Percentiles rank a stretch among this genome's conserved stretches.
Conservation (phyloP, 257 asterid genomes). For the Datura wrightii region DNA sequence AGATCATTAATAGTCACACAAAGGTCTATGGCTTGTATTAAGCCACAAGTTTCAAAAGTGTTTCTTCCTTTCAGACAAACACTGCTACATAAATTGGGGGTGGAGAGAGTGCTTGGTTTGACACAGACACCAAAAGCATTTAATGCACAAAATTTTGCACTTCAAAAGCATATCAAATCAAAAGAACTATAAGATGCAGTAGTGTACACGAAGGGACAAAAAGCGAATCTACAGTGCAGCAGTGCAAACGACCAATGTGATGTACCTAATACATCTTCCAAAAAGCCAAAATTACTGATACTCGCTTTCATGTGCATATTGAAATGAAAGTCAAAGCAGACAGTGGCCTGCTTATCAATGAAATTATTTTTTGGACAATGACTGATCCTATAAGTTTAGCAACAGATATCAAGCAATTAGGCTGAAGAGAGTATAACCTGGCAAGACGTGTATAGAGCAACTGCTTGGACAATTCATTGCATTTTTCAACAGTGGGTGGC, state of each 20-base stretch:
- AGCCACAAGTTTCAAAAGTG: no score
- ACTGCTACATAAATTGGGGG: no score
- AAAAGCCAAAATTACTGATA: not conserved
- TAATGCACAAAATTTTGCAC: not conserved
- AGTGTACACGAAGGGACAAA: not conserved
- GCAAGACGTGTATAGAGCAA: conserved; percentile 61
- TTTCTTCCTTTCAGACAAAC: no score
- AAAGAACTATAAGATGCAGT: not conserved
- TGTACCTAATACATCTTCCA: not conserved
- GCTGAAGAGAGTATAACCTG: conserved; percentile 41
- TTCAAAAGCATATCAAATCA: not conserved
- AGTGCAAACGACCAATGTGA: not conserved
- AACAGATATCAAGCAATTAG: not conserved
- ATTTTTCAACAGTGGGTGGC: conserved; percentile 55
- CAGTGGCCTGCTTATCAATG: not conserved
- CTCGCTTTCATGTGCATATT: not conserved
- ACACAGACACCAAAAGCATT: not conserved
- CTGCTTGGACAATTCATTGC: conserved; percentile 54
- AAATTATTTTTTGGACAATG: not conserved
- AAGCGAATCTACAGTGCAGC: not conserved
- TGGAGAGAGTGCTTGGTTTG: not conserved
- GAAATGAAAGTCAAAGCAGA: not conserved
- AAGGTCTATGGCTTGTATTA: no score
- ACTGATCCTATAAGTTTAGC: not conserved
- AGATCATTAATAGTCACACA: no score